Conservation (phyloP, 495 filamentous ascomycete genomes). For the Evernia prunastri region DNA sequence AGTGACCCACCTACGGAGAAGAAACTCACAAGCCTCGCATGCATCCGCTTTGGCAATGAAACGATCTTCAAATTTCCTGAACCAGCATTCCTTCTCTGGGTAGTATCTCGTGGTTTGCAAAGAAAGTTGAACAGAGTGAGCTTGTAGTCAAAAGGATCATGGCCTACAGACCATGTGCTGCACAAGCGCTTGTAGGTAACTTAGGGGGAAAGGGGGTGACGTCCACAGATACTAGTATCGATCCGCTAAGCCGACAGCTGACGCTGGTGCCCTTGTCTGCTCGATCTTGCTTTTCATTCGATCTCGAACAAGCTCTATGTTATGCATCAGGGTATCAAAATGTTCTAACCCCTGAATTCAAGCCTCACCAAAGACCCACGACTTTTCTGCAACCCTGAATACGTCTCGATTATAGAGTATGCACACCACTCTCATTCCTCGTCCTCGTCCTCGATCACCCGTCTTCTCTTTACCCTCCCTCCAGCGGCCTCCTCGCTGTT, state of each 20-base stretch:
- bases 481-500: constrained; percentile 22
- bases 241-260: too few relatives aligned
- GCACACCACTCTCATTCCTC: constrained; percentile 13
- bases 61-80: not conserved
- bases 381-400: too few relatives aligned
- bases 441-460: constrained; percentile 29
- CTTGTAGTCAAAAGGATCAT: too few relatives aligned
- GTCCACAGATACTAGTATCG: too few relatives aligned
- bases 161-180: too few relatives aligned
- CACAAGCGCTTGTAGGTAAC: too few relatives aligned
- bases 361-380: not conserved
- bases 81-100: too few relatives aligned
- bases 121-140: too few relatives aligned
- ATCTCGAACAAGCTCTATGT: not conserved
- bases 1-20: constrained; percentile 6
- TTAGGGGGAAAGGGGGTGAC: too few relatives aligned
- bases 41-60: constrained; percentile 12
- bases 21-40: not conserved
- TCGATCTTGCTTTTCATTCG: not conserved
- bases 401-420: not conserved
- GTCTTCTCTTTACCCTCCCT: constrained; percentile 25
- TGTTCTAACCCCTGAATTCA: not conserved
- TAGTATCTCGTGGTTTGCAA: too few relatives aligned
- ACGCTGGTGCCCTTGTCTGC: not conserved
- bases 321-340: not conserved